Evolutionary conservation across 164 flowering plant species (phyloP).

Genomic region (Tetrastigma voinierianum): DNA sequence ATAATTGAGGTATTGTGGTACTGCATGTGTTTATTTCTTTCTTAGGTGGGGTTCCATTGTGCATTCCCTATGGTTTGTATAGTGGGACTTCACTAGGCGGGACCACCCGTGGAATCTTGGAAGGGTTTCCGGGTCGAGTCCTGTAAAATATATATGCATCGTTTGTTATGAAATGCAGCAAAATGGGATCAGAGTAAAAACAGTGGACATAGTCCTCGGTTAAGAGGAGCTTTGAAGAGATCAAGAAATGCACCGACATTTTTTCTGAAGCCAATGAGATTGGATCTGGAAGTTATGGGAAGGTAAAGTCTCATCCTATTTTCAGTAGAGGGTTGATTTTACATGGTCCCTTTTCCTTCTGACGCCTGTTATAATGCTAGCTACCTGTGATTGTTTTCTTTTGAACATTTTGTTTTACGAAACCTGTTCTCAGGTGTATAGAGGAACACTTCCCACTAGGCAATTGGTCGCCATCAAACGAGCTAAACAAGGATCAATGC

Average conservation of each 20-base stretch:
- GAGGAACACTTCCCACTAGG: slow-evolving; percentile 40
- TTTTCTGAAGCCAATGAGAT: slow-evolving; percentile 34
- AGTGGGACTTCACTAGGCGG: too few relatives aligned
- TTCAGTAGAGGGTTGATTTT: background rate
- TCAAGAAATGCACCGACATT: slow-evolving; percentile 35
- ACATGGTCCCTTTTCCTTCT: background rate
- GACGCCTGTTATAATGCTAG: too few relatives aligned
- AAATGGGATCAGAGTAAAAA: too few relatives aligned
- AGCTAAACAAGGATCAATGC: slow-evolving; percentile 43
- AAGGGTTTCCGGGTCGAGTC: too few relatives aligned
- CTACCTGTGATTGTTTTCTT: background rate
- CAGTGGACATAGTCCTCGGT: too few relatives aligned
- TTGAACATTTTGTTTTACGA: background rate
- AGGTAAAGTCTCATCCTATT: slow-evolving; percentile 13
- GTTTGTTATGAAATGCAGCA: background rate
- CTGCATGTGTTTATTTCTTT: too few relatives aligned
- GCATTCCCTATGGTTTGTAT: too few relatives aligned
- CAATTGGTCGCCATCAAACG: slow-evolving; percentile 41
- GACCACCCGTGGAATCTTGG: too few relatives aligned
- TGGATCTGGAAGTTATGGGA: too few relatives aligned
- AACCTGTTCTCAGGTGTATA: slow-evolving; percentile 38
- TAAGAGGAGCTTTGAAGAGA: slow-evolving; percentile 31
- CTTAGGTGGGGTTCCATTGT: too few relatives aligned
- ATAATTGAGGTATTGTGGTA: too few relatives aligned
- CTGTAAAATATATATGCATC: too few relatives aligned